Percentiles rank a stretch among this genome's conserved stretches.
Conservation (phyloP, 768 basidiomycete species). For the Lactarius indigo region DNA sequence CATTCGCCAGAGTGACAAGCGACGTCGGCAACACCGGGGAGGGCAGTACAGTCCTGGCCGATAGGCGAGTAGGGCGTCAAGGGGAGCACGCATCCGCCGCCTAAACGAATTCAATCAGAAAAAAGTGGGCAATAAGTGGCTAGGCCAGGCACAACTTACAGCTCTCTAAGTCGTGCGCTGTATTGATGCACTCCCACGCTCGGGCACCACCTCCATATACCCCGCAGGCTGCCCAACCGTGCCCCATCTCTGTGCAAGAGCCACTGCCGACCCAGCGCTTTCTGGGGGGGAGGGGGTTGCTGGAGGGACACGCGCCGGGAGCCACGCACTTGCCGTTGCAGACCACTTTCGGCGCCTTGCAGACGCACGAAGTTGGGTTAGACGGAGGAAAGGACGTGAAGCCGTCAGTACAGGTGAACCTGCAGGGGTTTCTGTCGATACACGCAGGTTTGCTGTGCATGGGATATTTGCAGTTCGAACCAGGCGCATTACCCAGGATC, state of each 20-base stretch:
- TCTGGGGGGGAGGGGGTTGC: constrained; percentile 21
- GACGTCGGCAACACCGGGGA: constrained; percentile 48
- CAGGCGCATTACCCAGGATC: constrained; percentile 29
- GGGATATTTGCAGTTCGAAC: constrained; percentile 40
- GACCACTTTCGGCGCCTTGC: constrained; percentile 38
- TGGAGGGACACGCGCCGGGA: constrained; percentile 31
- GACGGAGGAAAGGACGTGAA: constrained; percentile 33
- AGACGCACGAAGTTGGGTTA: constrained; percentile 43
- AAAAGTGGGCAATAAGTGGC: no score
- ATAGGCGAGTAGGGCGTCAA: constrained; percentile 31
- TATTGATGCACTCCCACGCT: constrained; percentile 51
- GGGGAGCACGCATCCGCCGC: constrained; percentile 46
- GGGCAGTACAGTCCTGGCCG: constrained; percentile 49
- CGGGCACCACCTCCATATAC: constrained; percentile 37
- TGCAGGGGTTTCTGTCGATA: constrained; percentile 37
- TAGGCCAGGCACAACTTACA: constrained; percentile 36
- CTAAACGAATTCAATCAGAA: no score
- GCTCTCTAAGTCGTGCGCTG: constrained; percentile 46
- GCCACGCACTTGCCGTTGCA: constrained; percentile 48
- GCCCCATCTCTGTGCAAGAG: constrained; percentile 15
- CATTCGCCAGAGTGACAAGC: constrained; percentile 46
- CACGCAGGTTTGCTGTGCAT: constrained; percentile 39
- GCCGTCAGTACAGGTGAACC: constrained; percentile 46
- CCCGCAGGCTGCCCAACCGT: constrained; percentile 42
- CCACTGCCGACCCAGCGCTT: constrained; percentile 35